phyloP scores from a whole-genome alignment of 2,329 filamentous ascomycete genomes.

The Sporothrix protearum region DNA sequence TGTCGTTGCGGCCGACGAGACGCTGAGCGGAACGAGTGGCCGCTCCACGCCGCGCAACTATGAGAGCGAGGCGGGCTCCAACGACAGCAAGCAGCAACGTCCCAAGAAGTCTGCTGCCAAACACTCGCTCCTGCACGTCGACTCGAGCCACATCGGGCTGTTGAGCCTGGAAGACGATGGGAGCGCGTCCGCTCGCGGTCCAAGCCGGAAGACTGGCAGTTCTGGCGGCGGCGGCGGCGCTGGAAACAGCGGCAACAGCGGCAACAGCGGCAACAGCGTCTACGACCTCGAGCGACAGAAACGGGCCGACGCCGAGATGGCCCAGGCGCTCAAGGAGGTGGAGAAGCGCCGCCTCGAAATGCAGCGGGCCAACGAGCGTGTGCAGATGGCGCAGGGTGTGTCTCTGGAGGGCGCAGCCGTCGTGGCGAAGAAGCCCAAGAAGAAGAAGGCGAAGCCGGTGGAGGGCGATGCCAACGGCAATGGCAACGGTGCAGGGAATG shows the following conservation, averaged over 20 bases:
- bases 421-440: conserved; percentile 63
- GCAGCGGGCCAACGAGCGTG: conserved; percentile 74
- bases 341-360: conserved; percentile 84
- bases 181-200: conserved; percentile 29
- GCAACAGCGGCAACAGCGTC: conserved; percentile 27
- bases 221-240: conserved; percentile 6
- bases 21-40: conserved; percentile 43
- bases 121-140: conserved; percentile 70
- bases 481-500: conserved; percentile 50
- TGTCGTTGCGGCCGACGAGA: conserved; percentile 70
- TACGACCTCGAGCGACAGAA: conserved; percentile 64
- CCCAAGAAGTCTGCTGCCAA: conserved; percentile 47
- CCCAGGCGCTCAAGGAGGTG: conserved; percentile 80
- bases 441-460: conserved; percentile 67
- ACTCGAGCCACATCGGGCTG: conserved; percentile 74
- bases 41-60: conserved; percentile 49
- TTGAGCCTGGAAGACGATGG: conserved; percentile 63
- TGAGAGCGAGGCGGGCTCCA: conserved; percentile 53
- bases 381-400: conserved; percentile 67
- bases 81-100: conserved; percentile 41
- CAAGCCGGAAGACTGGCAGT: conserved; percentile 23
- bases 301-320: conserved; percentile 84
- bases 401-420: conserved; percentile 63
- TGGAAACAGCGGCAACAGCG: too few species aligned
- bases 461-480: conserved; percentile 61